These are phyloP conservation scores for Ceratobasidium sp. DNA, from an alignment of 1,284 basidiomycete genomes.

Conservation along the genomic window DNA sequence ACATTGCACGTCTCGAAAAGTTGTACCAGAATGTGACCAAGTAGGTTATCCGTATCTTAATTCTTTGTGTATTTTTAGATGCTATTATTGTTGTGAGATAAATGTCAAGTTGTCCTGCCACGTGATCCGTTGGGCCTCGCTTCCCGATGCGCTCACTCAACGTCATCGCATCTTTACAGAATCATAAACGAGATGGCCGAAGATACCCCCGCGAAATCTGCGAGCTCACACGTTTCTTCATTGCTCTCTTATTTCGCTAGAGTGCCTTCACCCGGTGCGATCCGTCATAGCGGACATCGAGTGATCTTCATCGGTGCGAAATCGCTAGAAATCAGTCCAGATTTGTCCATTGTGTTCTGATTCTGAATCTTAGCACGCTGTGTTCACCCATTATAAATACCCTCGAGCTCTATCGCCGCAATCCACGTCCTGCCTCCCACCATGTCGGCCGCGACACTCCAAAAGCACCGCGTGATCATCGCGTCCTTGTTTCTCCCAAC, in stretches of 20 bases:
- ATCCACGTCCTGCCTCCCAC: neutral
- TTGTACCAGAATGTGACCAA: slow-evolving; percentile 57
- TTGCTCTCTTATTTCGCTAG: neutral
- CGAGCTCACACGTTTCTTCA: neutral
- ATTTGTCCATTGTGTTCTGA: slow-evolving; percentile 13
- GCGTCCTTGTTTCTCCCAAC: slow-evolving; percentile 79
- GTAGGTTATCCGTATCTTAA: neutral
- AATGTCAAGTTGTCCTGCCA: slow-evolving; percentile 1
- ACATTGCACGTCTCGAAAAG: slow-evolving; percentile 63
- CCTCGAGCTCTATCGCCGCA: neutral
- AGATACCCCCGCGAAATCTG: neutral
- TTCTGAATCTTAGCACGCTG: neutral
- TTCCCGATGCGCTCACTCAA: slow-evolving; percentile 14
- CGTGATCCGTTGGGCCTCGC: slow-evolving; percentile 3
- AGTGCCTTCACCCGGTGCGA: slow-evolving; percentile 20
- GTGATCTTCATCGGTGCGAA: slow-evolving; percentile 10
- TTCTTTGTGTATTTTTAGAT: neutral
- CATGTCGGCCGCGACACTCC: slow-evolving; percentile 38
- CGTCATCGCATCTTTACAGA: slow-evolving; percentile 4
- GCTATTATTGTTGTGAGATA: neutral
- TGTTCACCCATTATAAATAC: slow-evolving; percentile 29
- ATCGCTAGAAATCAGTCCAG: slow-evolving; percentile 33
- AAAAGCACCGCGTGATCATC: slow-evolving; percentile 71
- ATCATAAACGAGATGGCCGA: slow-evolving; percentile 23
- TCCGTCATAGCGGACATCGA: slow-evolving; percentile 8